Evolutionary conservation across 352 stramenopile species (phyloP).

Genomic region (Elongisporangium prolatum): DNA sequence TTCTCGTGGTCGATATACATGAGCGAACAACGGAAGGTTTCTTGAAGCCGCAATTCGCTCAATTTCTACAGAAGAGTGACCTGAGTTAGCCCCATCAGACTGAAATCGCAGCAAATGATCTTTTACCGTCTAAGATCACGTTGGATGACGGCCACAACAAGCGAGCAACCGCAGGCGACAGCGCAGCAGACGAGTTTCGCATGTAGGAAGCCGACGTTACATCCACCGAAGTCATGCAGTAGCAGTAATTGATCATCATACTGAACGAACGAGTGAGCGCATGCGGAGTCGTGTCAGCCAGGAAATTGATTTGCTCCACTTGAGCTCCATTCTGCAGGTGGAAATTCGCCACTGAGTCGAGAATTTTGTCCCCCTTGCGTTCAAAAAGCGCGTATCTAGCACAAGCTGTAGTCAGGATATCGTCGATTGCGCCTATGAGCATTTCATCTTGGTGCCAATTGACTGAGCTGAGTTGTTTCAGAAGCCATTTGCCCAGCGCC

Average conservation of each 20-base stretch:
- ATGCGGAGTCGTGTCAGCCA: constrained; percentile 51
- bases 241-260: constrained; percentile 89
- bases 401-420: constrained; percentile 55
- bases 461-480: constrained; percentile 40
- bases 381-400: constrained; percentile 81
- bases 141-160: constrained; percentile 48
- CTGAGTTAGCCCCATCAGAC: constrained; percentile 9
- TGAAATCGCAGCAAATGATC: background rate
- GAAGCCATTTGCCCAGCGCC: constrained; percentile 63
- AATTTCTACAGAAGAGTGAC: constrained; percentile 40
- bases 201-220: constrained; percentile 80
- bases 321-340: constrained; percentile 83
- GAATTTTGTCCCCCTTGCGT: constrained; percentile 68
- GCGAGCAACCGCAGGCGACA: constrained; percentile 50
- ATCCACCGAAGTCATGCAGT: constrained; percentile 79
- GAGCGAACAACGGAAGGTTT: constrained; percentile 73
- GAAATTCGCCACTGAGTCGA: constrained; percentile 82
- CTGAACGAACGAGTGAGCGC: constrained; percentile 41
- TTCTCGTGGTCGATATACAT: constrained; percentile 56
- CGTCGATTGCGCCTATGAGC: constrained; percentile 41
- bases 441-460: constrained; percentile 46
- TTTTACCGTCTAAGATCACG: constrained; percentile 63
- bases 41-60: constrained; percentile 26
- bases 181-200: constrained; percentile 53
- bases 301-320: constrained; percentile 84